Base-by-base conservation (phyloP, 139 green algal genomes). In the Haematococcus lacustris region DNA sequence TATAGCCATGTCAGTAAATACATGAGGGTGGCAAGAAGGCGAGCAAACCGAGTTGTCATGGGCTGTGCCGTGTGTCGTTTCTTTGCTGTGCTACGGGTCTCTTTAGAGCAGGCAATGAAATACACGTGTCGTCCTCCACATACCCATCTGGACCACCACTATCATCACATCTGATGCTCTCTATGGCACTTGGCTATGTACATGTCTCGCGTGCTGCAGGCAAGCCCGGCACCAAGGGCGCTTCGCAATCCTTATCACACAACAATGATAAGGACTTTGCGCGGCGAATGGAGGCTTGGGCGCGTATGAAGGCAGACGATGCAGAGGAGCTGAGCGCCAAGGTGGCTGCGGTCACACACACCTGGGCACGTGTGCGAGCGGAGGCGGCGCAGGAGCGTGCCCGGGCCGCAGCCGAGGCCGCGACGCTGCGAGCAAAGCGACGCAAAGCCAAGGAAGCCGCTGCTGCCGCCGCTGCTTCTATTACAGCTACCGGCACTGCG, bases 231-330 rank as follows among this genome's bases (percentile, higher is more conserved):
- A 53, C 9, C 9, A 17, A 53, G 9, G 17, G 17, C 9, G 43
- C 67, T 47, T 25, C 35, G 37, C 50, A 4, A 17, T 62, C 33
- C 40, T 38, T 3, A 26, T 65, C 73, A n/a, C 80, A 87, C 76
- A 84, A 89, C 70, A 83, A 70, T 38, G 81, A 85, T 50, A 72
- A 74, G 41, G 81, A 83, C 33, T 87, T 81, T 43, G n/a, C 0
- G 25, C 66, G 76, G 30, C 63, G 78, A 3, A 33, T 71, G 53
- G 74, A 78, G 26, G 66, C 67, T 3, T 84, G 47, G 34, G 34
- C 26, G 3, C 37, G 38, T 26, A 50, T 79, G 68, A 68, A 76
- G 26, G 62, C 53, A 1, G 82, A 87, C 38, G 82, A 84, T 50
- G 47, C 62, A 59, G 39, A 63, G 53, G 53, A 63, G 53, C 32